A percentile compares a stretch with the other conserved stretches of the same genome.
These are phyloP conservation scores for Chrysoporthe deuterocubensis DNA, from an alignment of 2,329 filamentous ascomycete genomes.

Conservation along the genomic window DNA sequence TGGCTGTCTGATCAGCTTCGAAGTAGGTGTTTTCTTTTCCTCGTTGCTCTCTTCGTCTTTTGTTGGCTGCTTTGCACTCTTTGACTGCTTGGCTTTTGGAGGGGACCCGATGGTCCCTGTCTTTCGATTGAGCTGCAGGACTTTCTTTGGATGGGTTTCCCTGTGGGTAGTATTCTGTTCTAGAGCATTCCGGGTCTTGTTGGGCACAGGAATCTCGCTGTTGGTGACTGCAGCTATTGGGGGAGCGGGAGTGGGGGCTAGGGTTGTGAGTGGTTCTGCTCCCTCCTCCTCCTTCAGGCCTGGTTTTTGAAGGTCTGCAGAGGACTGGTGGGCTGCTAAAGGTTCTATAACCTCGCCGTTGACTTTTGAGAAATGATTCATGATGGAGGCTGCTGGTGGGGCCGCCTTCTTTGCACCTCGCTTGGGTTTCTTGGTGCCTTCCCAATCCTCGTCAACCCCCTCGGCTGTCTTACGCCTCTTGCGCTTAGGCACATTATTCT, in stretches of 20 bases:
- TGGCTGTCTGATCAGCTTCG: constrained; percentile 41
- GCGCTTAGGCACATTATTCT: constrained; percentile 22
- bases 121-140: constrained; percentile 61
- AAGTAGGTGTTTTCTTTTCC: constrained; percentile 35
- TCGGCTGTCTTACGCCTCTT: constrained; percentile 36
- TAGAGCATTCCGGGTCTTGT: background rate
- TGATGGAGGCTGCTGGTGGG: constrained; percentile 31
- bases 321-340: constrained; percentile 21
- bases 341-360: constrained; percentile 17
- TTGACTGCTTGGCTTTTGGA: constrained; percentile 54
- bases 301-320: constrained; percentile 5
- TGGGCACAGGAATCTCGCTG: background rate
- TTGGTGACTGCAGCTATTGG: background rate
- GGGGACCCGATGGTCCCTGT: constrained; percentile 68
- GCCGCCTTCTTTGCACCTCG: constrained; percentile 36
- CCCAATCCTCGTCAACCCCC: constrained; percentile 28
- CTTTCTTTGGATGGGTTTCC: constrained; percentile 44
- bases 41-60: constrained; percentile 23
- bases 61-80: constrained; percentile 26
- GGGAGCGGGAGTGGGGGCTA: background rate
- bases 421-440: constrained; percentile 28
- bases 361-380: constrained; percentile 32
- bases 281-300: background rate
- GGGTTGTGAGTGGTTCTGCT: background rate
- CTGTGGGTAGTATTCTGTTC: background rate